Evolutionary conservation across 805 yeast genomes (phyloP).

Genomic region (Lipomyces sp.): DNA sequence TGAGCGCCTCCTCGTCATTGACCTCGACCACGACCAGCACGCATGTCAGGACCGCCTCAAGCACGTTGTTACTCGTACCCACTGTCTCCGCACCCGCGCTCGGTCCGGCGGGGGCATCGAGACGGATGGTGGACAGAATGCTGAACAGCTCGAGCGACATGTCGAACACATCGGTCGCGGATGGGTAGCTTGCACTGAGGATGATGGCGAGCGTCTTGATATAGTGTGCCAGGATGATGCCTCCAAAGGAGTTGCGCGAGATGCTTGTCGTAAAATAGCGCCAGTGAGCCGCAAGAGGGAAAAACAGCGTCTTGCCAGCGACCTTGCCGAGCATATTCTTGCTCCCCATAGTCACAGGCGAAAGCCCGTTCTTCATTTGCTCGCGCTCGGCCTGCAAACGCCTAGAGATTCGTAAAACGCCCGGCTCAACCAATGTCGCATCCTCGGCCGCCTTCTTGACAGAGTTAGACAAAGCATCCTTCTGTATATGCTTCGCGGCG

Average conservation of each 20-base stretch:
- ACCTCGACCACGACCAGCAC: slow-evolving; percentile 37
- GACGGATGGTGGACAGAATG: slow-evolving; percentile 29
- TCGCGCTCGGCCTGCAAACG: slow-evolving; percentile 27
- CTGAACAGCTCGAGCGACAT: slow-evolving; percentile 56
- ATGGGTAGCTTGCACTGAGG: slow-evolving; percentile 57
- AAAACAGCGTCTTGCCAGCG: slow-evolving; percentile 48
- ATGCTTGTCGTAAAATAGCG: slow-evolving; percentile 45
- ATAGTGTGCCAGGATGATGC: slow-evolving; percentile 55
- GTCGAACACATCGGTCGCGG: slow-evolving; percentile 48
- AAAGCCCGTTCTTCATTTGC: slow-evolving; percentile 5
- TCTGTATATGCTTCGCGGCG: slow-evolving; percentile 29
- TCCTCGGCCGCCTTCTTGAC: slow-evolving; percentile 29
- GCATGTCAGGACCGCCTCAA: slow-evolving; percentile 37
- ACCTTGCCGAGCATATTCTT: slow-evolving; percentile 44
- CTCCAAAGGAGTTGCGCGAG: slow-evolving; percentile 51
- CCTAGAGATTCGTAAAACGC: slow-evolving; percentile 35
- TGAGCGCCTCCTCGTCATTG: slow-evolving; percentile 30
- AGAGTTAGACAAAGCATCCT: slow-evolving; percentile 28
- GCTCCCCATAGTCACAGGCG: not conserved
- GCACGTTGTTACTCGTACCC: slow-evolving; percentile 24
- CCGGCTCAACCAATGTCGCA: slow-evolving; percentile 32
- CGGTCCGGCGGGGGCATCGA: too few species aligned
- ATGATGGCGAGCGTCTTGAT: slow-evolving; percentile 57
- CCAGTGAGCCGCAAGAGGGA: slow-evolving; percentile 51
- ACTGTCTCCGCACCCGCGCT: not conserved